phyloP scores from a whole-genome alignment of 192 early-diverging fungal genomes.

The Kappamyces sp. region DNA sequence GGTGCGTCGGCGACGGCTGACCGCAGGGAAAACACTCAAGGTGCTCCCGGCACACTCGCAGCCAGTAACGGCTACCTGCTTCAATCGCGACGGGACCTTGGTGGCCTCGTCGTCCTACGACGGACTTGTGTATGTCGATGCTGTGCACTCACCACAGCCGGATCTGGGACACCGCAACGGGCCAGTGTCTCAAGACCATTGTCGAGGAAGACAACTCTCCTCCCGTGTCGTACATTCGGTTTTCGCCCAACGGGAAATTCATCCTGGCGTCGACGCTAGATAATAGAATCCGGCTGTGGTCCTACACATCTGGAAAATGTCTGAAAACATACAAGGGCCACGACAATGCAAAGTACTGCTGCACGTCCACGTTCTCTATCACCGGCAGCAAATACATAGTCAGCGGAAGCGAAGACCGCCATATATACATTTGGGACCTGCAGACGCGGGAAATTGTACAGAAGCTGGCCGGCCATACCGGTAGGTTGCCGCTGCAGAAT shows the following conservation, averaged over 20 bases:
- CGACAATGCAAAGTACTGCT: constrained; percentile 84
- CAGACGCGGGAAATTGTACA: constrained; percentile 95
- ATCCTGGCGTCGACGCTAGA: constrained; percentile 92
- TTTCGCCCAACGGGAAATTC: constrained; percentile 98
- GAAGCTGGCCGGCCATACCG: constrained; percentile 84
- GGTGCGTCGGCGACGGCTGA: constrained; percentile 34
- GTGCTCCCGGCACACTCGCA: constrained; percentile 91
- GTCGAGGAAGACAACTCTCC: constrained; percentile 88
- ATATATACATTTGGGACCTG: constrained; percentile 96
- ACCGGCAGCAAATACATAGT: constrained; percentile 95
- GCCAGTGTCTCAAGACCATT: constrained; percentile 94
- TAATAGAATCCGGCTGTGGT: constrained; percentile 92
- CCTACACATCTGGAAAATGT: constrained; percentile 88
- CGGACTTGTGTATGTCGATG: constrained; percentile 76
- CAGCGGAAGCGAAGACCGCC: constrained; percentile 87
- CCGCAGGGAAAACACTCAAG: constrained; percentile 80
- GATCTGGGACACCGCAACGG: constrained; percentile 98
- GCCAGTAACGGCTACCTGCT: constrained; percentile 90
- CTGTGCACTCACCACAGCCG: constrained; percentile 49
- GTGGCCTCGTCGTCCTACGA: constrained; percentile 93
- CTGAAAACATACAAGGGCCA: constrained; percentile 94
- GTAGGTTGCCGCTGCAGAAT: constrained; percentile 30
- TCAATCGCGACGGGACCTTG: constrained; percentile 94
- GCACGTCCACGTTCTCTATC: constrained; percentile 89
- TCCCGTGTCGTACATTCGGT: constrained; percentile 92